Base-by-base conservation (phyloP, 257 asterid genomes). In the Nicotiana knightiana region DNA sequence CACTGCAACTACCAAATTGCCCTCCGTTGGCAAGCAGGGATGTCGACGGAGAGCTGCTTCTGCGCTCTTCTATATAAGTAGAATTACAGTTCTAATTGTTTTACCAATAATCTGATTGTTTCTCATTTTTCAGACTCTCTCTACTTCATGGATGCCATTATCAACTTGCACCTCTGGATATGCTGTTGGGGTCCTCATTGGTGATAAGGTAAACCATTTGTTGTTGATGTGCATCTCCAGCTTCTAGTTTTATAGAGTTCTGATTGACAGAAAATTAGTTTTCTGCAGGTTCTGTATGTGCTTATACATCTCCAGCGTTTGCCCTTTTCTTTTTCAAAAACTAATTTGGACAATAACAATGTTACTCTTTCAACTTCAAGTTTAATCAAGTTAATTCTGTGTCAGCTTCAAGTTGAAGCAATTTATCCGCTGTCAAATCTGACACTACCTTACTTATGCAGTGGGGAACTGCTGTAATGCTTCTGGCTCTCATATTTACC, bases 151-250 rank as follows among this genome's bases (percentile, higher is more conserved):
- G 96, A 87, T 83, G 84, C 92, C 97, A 64, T 48, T 59, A 64
- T 90, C 62, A 48, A 73, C 93, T 82, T 82, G 59, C 28, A 51
- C 81, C 53, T 84, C 88, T 83, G 92, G 90, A 61, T 86, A 82
- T 88, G 91, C 92, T 68, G 91, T 93, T 85, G 98, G 94, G 66
- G 85, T 92, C 86, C 94, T 91, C 76, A 79, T 76, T 58, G 97
- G 91, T 82, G 89, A 96, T 64, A 87, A 91, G 99, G 99, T 91
- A 89, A 26, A 85, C 61, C 28, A 48, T 24, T 12, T 48, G 79
- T 48, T 73, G 24, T 73, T 73, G 79, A 48, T 73, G 24, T 73
- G 43, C 24, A 24, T 73, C 30, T 48, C 51, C 7, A 26, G 7
- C 62, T 24, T 73, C 62, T 73, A 30, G 79, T 3, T 59, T 73